Percentiles rank a stretch among this genome's conserved stretches.
These are phyloP conservation scores for Geosmithia morbida DNA, from an alignment of 2,329 filamentous ascomycete species.

Conservation along the genomic window DNA sequence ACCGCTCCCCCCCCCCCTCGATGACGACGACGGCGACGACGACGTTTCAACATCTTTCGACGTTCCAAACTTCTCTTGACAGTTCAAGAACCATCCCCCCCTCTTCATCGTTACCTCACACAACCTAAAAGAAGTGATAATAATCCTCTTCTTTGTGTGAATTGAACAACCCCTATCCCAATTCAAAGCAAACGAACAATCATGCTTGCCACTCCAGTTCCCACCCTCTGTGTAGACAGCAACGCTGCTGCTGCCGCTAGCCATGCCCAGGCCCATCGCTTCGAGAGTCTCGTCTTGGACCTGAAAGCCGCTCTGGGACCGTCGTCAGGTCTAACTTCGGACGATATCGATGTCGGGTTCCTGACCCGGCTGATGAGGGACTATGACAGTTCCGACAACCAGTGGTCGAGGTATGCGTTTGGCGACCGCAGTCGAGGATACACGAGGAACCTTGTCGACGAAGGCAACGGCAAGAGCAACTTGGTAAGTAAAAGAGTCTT, in stretches of 20 bases:
- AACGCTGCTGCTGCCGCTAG: neutral
- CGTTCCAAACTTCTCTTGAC: neutral
- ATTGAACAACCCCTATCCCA: no score
- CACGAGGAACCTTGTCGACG: constrained; percentile 79
- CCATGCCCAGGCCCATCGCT: constrained; percentile 25
- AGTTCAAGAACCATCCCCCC: neutral
- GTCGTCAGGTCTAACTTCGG: constrained; percentile 67
- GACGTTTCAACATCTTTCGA: neutral
- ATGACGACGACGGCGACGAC: no score
- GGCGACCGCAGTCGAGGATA: constrained; percentile 58
- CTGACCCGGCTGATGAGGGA: constrained; percentile 59
- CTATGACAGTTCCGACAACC: constrained; percentile 52
- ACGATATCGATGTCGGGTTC: constrained; percentile 62
- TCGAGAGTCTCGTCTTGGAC: constrained; percentile 57
- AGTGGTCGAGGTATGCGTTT: constrained; percentile 67
- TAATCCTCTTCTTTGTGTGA: neutral
- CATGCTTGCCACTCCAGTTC: neutral
- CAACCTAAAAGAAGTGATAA: neutral
- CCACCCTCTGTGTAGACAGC: neutral
- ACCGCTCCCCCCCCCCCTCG: no score
- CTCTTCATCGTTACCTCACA: neutral
- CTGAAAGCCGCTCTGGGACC: constrained; percentile 65
- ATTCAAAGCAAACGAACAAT: neutral
- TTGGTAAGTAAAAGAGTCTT: constrained; percentile 33
- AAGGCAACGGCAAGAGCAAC: constrained; percentile 71